Evolutionary conservation across 2,329 filamentous ascomycete species (phyloP).

Genomic region (Colletotrichum scovillei): DNA sequence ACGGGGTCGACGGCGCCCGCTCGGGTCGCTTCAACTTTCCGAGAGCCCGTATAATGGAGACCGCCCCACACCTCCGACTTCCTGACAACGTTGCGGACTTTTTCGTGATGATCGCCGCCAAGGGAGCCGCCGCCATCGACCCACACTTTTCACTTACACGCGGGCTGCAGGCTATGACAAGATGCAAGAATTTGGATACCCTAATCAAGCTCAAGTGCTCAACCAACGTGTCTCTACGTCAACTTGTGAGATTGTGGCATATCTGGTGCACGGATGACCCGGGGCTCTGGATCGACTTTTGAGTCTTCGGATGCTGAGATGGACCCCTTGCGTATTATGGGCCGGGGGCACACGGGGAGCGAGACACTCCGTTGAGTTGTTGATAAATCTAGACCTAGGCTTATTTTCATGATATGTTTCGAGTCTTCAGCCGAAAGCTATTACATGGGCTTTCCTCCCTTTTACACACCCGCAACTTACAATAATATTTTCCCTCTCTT

Average conservation of each 20-base stretch:
- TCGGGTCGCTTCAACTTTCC: conserved; percentile 26
- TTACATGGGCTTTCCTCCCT: background rate
- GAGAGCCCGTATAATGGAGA: conserved; percentile 12
- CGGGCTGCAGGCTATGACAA: conserved; percentile 8
- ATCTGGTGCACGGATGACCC: conserved; percentile 24
- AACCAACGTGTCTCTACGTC: conserved; percentile 15
- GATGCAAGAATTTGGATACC: conserved; percentile 6
- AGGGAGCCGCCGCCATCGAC: conserved; percentile 20
- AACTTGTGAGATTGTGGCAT: background rate
- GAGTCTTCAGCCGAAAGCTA: background rate
- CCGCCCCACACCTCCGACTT: conserved; percentile 11
- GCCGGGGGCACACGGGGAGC: conserved; percentile 17
- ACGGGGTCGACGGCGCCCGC: conserved; percentile 30
- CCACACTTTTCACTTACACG: conserved; percentile 21
- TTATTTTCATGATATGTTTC: conserved; percentile 1
- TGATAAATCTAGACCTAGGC: conserved; percentile 27
- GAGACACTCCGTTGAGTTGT: conserved; percentile 13
- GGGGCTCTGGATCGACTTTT: conserved; percentile 16
- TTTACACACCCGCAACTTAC: background rate
- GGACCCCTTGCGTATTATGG: conserved; percentile 27
- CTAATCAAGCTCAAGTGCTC: background rate
- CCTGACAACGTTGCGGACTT: background rate
- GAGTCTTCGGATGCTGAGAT: conserved; percentile 27
- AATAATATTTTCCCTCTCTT: background rate
- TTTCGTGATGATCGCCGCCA: conserved; percentile 23